These are phyloP conservation scores for Microsporum canis DNA, from an alignment of 2,329 filamentous ascomycete genomes.

Conservation along the genomic window DNA sequence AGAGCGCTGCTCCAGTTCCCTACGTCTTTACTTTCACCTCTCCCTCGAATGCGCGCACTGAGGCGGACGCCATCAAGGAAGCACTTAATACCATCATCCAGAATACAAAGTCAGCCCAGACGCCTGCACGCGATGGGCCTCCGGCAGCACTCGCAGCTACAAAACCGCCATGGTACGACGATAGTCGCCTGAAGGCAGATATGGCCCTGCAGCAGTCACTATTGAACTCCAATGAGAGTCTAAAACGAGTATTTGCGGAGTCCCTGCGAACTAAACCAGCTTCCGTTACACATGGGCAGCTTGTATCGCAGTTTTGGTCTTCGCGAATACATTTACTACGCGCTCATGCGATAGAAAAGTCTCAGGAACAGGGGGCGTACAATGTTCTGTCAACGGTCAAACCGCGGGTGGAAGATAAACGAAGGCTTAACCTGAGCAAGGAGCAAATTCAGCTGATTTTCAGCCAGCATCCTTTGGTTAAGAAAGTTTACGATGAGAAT, in stretches of 20 bases:
- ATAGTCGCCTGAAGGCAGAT: constrained; percentile 64
- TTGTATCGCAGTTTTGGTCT: constrained; percentile 91
- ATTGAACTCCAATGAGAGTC: constrained; percentile 62
- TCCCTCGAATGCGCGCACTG: constrained; percentile 57
- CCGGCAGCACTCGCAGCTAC: constrained; percentile 70
- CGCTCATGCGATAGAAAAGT: constrained; percentile 77
- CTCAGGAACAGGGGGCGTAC: constrained; percentile 78
- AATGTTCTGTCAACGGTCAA: constrained; percentile 90
- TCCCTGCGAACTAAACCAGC: constrained; percentile 73
- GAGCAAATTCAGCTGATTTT: constrained; percentile 93
- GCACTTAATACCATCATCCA: constrained; percentile 67
- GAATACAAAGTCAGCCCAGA: constrained; percentile 42
- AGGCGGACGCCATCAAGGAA: constrained; percentile 79
- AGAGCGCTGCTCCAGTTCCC: constrained; percentile 42
- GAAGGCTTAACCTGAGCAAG: constrained; percentile 72
- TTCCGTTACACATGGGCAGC: constrained; percentile 65
- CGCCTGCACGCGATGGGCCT: constrained; percentile 32
- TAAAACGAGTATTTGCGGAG: constrained; percentile 80
- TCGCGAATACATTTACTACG: constrained; percentile 74
- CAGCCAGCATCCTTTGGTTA: constrained; percentile 80
- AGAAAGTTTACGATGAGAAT: constrained; percentile 83
- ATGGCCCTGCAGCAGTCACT: constrained; percentile 77
- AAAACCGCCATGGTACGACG: constrained; percentile 63
- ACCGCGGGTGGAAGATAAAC: constrained; percentile 60
- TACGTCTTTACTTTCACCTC: constrained; percentile 89